Base-by-base conservation (phyloP, 148 eudicot genomes). In the Spergularia marina region DNA sequence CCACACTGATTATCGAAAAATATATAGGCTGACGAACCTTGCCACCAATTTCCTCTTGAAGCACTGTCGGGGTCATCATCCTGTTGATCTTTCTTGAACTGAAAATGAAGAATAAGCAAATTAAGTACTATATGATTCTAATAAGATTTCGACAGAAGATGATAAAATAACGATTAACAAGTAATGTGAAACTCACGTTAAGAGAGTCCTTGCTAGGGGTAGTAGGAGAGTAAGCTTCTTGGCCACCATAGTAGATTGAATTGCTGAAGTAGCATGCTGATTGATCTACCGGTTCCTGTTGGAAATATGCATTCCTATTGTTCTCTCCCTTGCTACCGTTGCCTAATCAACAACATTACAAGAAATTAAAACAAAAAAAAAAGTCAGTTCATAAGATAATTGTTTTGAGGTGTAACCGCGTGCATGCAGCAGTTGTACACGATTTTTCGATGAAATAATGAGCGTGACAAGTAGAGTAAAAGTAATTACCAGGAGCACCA, bases 1-100 rank as follows among this genome's bases (percentile, higher is more conserved):
- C 36, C 2, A 30, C 2, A 30, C 36, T 30, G 36, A 30, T 30
- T 30, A 30, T 30, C n/a, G 2, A 62, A 75, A 54, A 17, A 17
- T 30, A 49, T 2, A 30, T 15, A 62, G 39, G 15, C 17, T n/a
- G 41, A 4, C 66, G 41, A 76, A 77, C 98, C 98, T 85, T 86
- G 85, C 98, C 97, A 94, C 98, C 97, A 91, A 79, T 94, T 91
- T 80, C 97, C 97, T 77, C 98, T 84, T 18, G 93, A 87, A 63
- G 88, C 97, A 76, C 86, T 74, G 56, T 82, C 76, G 16, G 87
- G 74, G 65, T 87, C 89, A 73, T 84, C 84, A 18, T 82, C 84
- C 74, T 75, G 87, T 18, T 82, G 73, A 25, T 84, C 87, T 85
- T 85, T 88, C 85, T 84, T 91, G 59, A 84, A 74, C 98, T 93